These are phyloP conservation scores for Vigna mungo DNA, from an alignment of 306 rosid genomes.

Conservation along the genomic window DNA sequence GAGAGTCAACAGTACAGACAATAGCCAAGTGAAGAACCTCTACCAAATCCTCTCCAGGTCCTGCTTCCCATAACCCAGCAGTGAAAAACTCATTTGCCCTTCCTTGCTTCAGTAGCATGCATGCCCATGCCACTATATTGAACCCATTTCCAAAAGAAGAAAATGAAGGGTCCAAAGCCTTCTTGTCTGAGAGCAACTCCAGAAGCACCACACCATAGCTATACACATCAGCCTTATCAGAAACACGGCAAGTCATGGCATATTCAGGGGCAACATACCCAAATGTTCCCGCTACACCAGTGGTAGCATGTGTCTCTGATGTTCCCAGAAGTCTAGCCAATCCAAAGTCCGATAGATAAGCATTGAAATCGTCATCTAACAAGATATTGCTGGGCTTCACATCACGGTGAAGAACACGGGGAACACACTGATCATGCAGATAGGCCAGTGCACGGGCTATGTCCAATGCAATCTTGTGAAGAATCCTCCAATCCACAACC, in stretches of 20 bases:
- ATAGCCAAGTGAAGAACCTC: slow-evolving; percentile 89
- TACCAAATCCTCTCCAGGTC: slow-evolving; percentile 83
- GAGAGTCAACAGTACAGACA: slow-evolving; percentile 86
- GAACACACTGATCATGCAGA: slow-evolving; percentile 90
- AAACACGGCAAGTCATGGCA: slow-evolving; percentile 97
- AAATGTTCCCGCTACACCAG: slow-evolving; percentile 97
- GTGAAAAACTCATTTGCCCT: slow-evolving; percentile 86
- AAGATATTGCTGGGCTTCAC: slow-evolving; percentile 96
- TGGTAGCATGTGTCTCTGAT: slow-evolving; percentile 96
- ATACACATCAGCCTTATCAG: slow-evolving; percentile 94
- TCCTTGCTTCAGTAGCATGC: slow-evolving; percentile 88
- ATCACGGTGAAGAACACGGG: slow-evolving; percentile 92
- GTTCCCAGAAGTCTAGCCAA: slow-evolving; percentile 94
- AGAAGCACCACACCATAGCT: slow-evolving; percentile 98
- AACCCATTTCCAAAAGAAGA: slow-evolving; percentile 88
- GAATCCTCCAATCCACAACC: slow-evolving; percentile 89
- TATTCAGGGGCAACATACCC: slow-evolving; percentile 98
- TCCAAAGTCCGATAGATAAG: slow-evolving; percentile 92
- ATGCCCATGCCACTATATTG: slow-evolving; percentile 91
- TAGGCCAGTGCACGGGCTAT: slow-evolving; percentile 90
- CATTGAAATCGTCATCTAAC: slow-evolving; percentile 85
- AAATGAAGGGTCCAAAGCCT: slow-evolving; percentile 91
- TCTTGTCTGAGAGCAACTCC: slow-evolving; percentile 91
- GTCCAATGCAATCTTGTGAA: slow-evolving; percentile 94
- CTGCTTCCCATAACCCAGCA: slow-evolving; percentile 85